A percentile compares a stretch with the other conserved stretches of the same genome.
Evolutionary conservation across 345 rosid genomes (phyloP).

Genomic region (Combretum micranthum): DNA sequence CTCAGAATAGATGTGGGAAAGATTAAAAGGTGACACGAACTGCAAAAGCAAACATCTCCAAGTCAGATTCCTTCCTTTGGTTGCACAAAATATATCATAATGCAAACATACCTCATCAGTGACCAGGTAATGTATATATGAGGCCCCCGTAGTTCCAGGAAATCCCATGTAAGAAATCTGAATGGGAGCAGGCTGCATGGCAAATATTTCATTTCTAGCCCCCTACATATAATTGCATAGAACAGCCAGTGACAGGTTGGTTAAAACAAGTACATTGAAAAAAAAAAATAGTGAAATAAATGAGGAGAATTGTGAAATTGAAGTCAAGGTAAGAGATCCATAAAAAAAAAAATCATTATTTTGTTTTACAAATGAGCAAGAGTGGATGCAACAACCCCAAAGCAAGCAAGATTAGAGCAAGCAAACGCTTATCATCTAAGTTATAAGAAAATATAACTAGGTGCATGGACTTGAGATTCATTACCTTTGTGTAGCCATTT

Average conservation of each 20-base stretch:
- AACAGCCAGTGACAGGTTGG: not conserved
- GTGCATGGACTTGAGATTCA: not conserved
- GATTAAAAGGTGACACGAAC: conserved; percentile 85
- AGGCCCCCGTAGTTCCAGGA: conserved; percentile 97
- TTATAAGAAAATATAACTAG: not conserved
- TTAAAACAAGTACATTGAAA: not conserved
- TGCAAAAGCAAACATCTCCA: conserved; percentile 21
- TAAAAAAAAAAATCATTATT: too few species aligned
- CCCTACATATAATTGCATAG: conserved; percentile 47
- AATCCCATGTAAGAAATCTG: conserved; percentile 99
- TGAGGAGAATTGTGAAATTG: too few species aligned
- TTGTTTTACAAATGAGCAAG: too few species aligned
- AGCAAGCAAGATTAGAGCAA: too few species aligned
- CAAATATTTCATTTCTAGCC: conserved; percentile 95
- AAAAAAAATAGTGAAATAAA: too few species aligned
- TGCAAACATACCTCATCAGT: conserved; percentile 69
- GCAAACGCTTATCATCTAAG: too few species aligned
- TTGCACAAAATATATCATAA: not conserved
- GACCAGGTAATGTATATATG: conserved; percentile 89
- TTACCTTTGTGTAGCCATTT: conserved; percentile 95
- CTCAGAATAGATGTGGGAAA: conserved; percentile 82
- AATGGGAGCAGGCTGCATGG: conserved; percentile 97
- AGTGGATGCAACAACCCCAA: too few species aligned
- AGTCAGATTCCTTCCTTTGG: conserved; percentile 10
- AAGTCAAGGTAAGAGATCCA: too few species aligned